Evolutionary conservation across 805 yeast genomes (phyloP), one percentile per base, ranked within the genome.

Genomic region (Myxozyma mucilagina): DNA sequence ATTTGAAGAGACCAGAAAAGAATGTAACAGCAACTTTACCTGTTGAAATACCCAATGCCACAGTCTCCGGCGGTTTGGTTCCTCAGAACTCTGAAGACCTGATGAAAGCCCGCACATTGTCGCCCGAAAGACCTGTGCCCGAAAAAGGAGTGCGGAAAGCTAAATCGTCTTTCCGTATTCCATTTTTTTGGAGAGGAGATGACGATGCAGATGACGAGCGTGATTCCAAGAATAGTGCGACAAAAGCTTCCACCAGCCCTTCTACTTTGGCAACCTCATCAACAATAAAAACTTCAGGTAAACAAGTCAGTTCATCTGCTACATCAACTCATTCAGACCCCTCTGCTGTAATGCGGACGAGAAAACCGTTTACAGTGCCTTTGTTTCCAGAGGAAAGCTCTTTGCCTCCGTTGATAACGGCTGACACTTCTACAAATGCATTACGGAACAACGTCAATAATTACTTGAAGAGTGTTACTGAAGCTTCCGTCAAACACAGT

Each of bases 131-230:
- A 31, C 39, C 39, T 20, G 8, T 42, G 24, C 45, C 48, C 7
- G 52, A 48, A 10, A 48, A 50, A 16, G 45, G 29, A 38, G 45
- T 24, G 10, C 53, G 53, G 36, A 50, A 50, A 44, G 13, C 58
- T 11, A 63, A 53, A 43, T 39, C 66, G 3, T 11, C 64, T 1
- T 63, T 63, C 38, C 55, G 62, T n/a, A 44, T 63, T 13, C 67
- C 67, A n/a, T 63, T 63, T 20, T 60, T 63, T 49, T 61, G 65
- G 72, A 16, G 58, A 62, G n/a, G 60, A 58, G 48, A 58, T 60
- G 60, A 52, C 54, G 57, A 20, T 47, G 14, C 47, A 18, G 57
- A 47, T 18, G 38, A 24, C 43, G 43, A 41, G 16, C 36, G 38
- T 4, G 47, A n/a, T 38, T 44, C 43, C 9, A 43, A 24, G 8